A percentile compares a stretch with the other conserved stretches of the same genome.
phyloP scores from a whole-genome alignment of 1,284 basidiomycete species.

The Earliella scabrosa region DNA sequence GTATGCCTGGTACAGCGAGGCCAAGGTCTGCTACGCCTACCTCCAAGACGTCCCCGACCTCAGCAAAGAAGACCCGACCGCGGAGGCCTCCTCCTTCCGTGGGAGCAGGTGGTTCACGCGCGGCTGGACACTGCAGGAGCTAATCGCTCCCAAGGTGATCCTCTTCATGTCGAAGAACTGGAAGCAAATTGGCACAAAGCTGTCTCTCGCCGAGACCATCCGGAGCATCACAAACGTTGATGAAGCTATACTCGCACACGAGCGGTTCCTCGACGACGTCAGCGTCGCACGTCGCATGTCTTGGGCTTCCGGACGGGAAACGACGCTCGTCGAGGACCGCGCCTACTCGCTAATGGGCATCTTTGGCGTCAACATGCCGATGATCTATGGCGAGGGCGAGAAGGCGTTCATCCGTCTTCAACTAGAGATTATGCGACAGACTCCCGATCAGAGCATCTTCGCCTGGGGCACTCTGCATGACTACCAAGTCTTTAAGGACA shows the following conservation, averaged over 20 bases:
- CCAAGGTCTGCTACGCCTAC: constrained; percentile 12
- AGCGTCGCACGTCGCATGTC: constrained; percentile 8
- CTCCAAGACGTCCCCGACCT: constrained; percentile 9
- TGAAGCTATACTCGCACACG: not conserved
- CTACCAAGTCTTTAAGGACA: not conserved
- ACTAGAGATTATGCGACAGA: constrained; percentile 1
- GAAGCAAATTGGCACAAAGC: not conserved
- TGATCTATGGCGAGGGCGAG: constrained; percentile 1
- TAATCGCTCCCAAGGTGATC: constrained; percentile 4
- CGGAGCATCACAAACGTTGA: not conserved
- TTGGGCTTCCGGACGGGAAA: not conserved
- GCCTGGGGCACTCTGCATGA: constrained; percentile 1
- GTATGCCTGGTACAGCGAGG: constrained; percentile 11
- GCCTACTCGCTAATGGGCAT: constrained; percentile 12
- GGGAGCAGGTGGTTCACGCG: constrained; percentile 3
- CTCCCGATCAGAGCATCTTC: constrained; percentile 7
- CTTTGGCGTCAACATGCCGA: constrained; percentile 3
- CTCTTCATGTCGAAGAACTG: not conserved
- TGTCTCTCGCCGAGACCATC: not conserved
- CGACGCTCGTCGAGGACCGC: constrained; percentile 4
- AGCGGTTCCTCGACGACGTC: not conserved
- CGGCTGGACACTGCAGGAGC: constrained; percentile 11
- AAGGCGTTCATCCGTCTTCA: constrained; percentile 4
- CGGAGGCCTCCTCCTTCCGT: not conserved
- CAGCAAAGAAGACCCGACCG: not conserved